Percentiles rank a stretch among this genome's conserved stretches.
Conservation (phyloP, 2,329 filamentous ascomycete species). For the Aspergillus jensenii region DNA sequence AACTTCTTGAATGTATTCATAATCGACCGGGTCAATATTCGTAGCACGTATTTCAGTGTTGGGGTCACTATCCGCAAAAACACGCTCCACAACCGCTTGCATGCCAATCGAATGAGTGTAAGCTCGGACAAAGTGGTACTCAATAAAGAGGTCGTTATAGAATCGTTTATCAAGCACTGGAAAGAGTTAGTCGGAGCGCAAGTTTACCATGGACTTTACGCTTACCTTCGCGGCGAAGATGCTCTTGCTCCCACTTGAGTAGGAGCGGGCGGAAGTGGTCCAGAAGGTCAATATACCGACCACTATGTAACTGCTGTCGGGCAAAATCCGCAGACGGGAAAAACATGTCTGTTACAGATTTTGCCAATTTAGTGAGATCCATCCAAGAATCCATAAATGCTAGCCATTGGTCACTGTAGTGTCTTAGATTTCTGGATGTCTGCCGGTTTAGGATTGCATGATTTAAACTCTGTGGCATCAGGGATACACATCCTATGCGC, state of each 20-base stretch:
- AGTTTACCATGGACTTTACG: background rate
- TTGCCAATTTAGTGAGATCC: conserved; percentile 48
- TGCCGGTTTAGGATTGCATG: conserved; percentile 33
- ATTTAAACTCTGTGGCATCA: conserved; percentile 48
- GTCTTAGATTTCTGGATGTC: conserved; percentile 35
- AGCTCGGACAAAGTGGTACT: conserved; percentile 50
- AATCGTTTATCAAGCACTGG: conserved; percentile 34
- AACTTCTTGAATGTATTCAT: conserved; percentile 57
- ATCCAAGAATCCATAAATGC: conserved; percentile 55
- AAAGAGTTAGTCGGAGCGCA: background rate
- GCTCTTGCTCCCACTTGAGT: conserved; percentile 38
- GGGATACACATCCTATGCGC: conserved; percentile 52
- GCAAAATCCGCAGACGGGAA: conserved; percentile 46
- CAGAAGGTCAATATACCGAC: conserved; percentile 52
- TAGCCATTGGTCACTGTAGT: conserved; percentile 49
- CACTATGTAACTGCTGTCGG: conserved; percentile 41
- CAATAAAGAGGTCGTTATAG: conserved; percentile 53
- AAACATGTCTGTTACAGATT: conserved; percentile 55
- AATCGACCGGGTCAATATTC: conserved; percentile 51
- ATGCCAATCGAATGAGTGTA: conserved; percentile 51
- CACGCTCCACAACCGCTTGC: conserved; percentile 58
- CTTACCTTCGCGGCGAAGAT: conserved; percentile 32
- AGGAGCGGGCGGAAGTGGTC: conserved; percentile 41
- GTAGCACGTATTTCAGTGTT: conserved; percentile 40
- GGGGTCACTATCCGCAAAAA: conserved; percentile 37